Conservation (phyloP, 179 eudicot species). For the Nepenthes alata region DNA sequence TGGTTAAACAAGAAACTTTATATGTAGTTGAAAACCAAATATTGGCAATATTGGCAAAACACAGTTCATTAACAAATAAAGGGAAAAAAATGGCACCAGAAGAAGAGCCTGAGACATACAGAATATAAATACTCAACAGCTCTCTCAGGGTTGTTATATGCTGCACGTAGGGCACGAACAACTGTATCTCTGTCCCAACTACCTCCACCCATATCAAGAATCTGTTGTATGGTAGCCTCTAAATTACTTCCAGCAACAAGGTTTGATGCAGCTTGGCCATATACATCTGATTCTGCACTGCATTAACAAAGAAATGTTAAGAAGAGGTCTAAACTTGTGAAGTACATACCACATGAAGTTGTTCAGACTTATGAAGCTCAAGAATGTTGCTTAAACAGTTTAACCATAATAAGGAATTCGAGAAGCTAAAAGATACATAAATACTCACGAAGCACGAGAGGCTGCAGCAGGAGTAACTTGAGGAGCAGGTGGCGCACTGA, state of each 20-base stretch:
- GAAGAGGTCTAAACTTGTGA: not conserved
- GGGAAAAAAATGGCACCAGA: not conserved
- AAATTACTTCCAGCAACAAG: conserved; percentile 82
- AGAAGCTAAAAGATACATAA: not conserved
- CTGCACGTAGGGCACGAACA: conserved; percentile 89
- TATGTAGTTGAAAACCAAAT: too few relatives aligned
- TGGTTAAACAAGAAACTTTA: too few relatives aligned
- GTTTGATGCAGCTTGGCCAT: conserved; percentile 85
- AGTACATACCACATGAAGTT: not conserved
- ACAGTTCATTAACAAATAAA: not conserved
- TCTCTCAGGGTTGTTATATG: conserved; percentile 93
- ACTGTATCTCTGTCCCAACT: conserved; percentile 95
- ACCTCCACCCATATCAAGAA: conserved; percentile 98
- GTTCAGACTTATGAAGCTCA: not conserved
- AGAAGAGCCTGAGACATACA: conserved; percentile 29
- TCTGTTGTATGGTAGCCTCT: conserved; percentile 70
- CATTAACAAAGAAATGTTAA: not conserved
- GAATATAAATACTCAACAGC: conserved; percentile 92
- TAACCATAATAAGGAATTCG: conserved; percentile 2
- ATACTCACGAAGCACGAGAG: conserved; percentile 44
- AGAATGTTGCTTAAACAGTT: not conserved
- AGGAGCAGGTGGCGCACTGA: conserved; percentile 42
- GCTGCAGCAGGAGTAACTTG: conserved; percentile 19
- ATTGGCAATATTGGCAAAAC: too few relatives aligned
- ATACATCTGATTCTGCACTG: conserved; percentile 58